Evolutionary conservation across 2,329 filamentous ascomycete species (phyloP).

Genomic region (Helminthosporium solani): DNA sequence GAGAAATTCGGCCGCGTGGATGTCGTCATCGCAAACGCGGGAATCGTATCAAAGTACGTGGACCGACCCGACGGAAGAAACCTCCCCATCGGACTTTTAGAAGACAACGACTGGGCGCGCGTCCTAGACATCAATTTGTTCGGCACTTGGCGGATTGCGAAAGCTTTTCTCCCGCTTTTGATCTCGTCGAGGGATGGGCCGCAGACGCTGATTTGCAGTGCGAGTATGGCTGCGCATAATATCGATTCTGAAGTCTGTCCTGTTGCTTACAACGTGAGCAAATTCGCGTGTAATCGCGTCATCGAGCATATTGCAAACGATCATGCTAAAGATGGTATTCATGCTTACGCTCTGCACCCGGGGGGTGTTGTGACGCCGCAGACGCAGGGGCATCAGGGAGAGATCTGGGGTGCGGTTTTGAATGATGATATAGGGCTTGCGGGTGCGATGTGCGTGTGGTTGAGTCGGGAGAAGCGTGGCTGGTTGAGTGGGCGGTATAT

Average conservation of each 20-base stretch:
- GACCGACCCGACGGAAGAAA: slow-evolving; percentile 1
- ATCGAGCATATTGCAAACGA: slow-evolving; percentile 40
- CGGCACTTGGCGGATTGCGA: slow-evolving; percentile 19
- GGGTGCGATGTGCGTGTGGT: slow-evolving; percentile 28
- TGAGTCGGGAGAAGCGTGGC: slow-evolving; percentile 19
- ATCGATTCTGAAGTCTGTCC: slow-evolving; percentile 10
- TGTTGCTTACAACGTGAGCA: slow-evolving; percentile 23
- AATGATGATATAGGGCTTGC: slow-evolving; percentile 28
- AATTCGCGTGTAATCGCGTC: slow-evolving; percentile 17
- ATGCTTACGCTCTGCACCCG: slow-evolving; percentile 25
- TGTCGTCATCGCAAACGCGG: slow-evolving; percentile 24
- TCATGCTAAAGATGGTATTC: slow-evolving; percentile 18
- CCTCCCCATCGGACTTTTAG: slow-evolving; percentile 17
- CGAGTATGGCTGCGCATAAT: slow-evolving; percentile 15
- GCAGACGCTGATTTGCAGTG: slow-evolving; percentile 17
- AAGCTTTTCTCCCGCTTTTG: slow-evolving; percentile 21
- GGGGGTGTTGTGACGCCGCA: slow-evolving; percentile 25
- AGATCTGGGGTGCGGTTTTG: slow-evolving; percentile 7
- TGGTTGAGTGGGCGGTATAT: slow-evolving; percentile 30
- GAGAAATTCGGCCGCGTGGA: slow-evolving; percentile 17
- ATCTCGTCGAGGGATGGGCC: slow-evolving; percentile 6
- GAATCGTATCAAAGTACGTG: slow-evolving; percentile 19
- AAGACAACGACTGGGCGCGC: slow-evolving; percentile 21
- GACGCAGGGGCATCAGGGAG: slow-evolving; percentile 9
- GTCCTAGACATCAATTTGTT: slow-evolving; percentile 24